Conservation (phyloP, 805 yeast species). For the Phaffomyces opuntiae region DNA sequence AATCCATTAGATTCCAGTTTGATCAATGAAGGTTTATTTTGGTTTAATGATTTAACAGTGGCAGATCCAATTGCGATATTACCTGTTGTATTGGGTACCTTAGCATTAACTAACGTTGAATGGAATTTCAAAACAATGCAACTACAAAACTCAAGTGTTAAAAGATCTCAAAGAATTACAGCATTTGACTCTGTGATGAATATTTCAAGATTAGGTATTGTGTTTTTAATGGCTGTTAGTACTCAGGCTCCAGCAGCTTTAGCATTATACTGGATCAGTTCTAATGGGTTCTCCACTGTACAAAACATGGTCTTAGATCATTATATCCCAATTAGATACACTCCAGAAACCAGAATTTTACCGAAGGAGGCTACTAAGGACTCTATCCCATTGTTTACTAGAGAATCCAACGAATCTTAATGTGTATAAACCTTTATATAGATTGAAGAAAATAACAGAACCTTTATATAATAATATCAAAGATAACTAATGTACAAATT, state of each 20-base stretch:
- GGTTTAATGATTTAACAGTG: conserved; percentile 55
- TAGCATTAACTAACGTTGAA: conserved; percentile 73
- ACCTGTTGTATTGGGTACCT: conserved; percentile 66
- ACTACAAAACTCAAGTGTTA: conserved; percentile 29
- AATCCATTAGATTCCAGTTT: conserved; percentile 43
- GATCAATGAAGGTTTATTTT: conserved; percentile 46
- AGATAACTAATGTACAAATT: not conserved
- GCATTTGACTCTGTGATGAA: conserved; percentile 59
- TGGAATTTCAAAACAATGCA: conserved; percentile 68
- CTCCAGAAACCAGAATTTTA: conserved; percentile 6
- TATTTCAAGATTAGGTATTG: conserved; percentile 65
- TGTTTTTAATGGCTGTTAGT: conserved; percentile 76
- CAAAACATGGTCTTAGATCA: conserved; percentile 70
- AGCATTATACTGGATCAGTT: conserved; percentile 84
- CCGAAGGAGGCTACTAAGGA: conserved; percentile 4
- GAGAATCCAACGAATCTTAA: not conserved
- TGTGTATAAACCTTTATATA: not conserved
- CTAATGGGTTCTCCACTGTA: conserved; percentile 65
- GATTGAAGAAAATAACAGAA: too few relatives aligned
- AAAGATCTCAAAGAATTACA: conserved; percentile 43
- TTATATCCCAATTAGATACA: conserved; percentile 20
- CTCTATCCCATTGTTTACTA: conserved; percentile 9
- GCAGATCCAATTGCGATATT: conserved; percentile 56
- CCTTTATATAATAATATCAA: not conserved
- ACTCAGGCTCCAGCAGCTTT: conserved; percentile 83